These are phyloP conservation scores for Xylaria bambusicola DNA, from an alignment of 495 filamentous ascomycete species.

Conservation along the genomic window DNA sequence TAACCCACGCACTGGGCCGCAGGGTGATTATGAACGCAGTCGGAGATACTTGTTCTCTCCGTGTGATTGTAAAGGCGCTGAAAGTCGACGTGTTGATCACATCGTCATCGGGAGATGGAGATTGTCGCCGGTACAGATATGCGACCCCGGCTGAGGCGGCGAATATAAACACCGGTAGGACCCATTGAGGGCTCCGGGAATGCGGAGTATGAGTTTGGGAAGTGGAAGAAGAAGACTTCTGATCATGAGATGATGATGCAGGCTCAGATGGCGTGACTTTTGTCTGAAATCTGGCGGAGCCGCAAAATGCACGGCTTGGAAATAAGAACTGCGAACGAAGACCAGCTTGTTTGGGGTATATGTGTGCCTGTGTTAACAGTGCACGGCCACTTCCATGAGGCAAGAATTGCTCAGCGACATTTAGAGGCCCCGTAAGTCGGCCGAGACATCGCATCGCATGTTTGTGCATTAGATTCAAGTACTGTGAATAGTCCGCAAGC, in stretches of 20 bases:
- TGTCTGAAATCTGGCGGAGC: neutral
- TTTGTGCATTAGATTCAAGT: conserved; percentile 22
- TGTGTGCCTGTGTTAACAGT: neutral
- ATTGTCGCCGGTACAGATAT: conserved; percentile 10
- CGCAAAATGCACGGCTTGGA: neutral
- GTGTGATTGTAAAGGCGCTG: conserved; percentile 63
- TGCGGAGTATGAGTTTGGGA: neutral
- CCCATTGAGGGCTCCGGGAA: conserved; percentile 2
- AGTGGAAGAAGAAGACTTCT: neutral
- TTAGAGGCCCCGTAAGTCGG: conserved; percentile 17
- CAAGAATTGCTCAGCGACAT: neutral
- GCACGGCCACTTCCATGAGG: neutral
- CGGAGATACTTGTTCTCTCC: conserved; percentile 68
- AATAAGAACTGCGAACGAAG: neutral
- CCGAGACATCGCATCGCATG: conserved; percentile 27
- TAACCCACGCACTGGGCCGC: conserved; percentile 33
- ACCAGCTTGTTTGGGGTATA: neutral
- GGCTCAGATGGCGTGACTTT: neutral
- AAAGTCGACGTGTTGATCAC: conserved; percentile 55
- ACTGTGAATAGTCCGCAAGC: conserved; percentile 1
- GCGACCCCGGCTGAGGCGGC: neutral
- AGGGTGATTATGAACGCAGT: conserved; percentile 77
- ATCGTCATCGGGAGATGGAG: conserved; percentile 7
- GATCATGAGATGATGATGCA: neutral
- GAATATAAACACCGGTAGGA: conserved; percentile 11